Percentiles rank a stretch among this genome's conserved stretches.
These are phyloP conservation scores for Chrysanthemum lavandulifolium DNA, from an alignment of 129 eudicot genomes.

Conservation along the genomic window DNA sequence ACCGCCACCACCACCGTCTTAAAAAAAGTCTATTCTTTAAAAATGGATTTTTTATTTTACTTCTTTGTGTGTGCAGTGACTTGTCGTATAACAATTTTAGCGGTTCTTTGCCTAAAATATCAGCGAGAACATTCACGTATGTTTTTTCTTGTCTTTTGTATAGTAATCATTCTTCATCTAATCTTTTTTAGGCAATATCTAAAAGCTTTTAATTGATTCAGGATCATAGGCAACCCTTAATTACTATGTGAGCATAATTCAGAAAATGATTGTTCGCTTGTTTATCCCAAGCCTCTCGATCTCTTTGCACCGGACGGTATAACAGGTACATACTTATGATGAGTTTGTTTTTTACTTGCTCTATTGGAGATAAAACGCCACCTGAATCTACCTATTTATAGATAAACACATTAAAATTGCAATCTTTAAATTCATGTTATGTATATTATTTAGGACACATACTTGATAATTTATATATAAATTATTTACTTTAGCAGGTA, in stretches of 20 bases:
- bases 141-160: slow-evolving; percentile 12
- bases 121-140: slow-evolving; percentile 90
- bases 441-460: neutral
- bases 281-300: slow-evolving; percentile 62
- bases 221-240: slow-evolving; percentile 57
- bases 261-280: slow-evolving; percentile 57
- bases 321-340: slow-evolving; percentile 38
- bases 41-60: no score
- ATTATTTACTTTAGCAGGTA: slow-evolving; percentile 38
- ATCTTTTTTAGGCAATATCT: neutral
- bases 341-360: no score
- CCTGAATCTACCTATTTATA: no score
- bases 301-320: slow-evolving; percentile 68
- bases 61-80: no score
- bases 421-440: no score
- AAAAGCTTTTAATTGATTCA: slow-evolving; percentile 27
- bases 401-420: no score
- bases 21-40: no score
- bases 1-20: no score
- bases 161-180: neutral
- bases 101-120: no score
- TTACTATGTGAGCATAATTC: slow-evolving; percentile 70
- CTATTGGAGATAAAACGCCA: no score
- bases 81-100: no score
- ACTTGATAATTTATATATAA: no score